phyloP scores from a whole-genome alignment of 345 rosid genomes.

The Odontarrhena argentea region DNA sequence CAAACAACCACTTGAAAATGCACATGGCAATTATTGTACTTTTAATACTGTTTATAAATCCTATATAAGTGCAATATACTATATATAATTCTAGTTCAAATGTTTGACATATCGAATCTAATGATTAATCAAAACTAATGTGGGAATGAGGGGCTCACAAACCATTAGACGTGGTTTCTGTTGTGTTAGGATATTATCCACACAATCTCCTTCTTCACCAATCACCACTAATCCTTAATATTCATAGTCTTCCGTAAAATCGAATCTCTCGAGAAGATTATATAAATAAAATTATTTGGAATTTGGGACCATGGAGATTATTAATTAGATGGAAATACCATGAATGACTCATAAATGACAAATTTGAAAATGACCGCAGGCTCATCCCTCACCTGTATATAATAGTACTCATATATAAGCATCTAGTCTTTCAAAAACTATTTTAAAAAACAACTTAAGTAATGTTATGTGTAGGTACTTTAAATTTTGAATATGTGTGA shows the following conservation, averaged over 20 bases:
- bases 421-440: not conserved
- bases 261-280: conserved; percentile 9
- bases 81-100: conserved; percentile 19
- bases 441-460: too few relatives aligned
- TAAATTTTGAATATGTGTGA: too few relatives aligned
- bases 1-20: conserved; percentile 33
- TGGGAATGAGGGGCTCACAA: conserved; percentile 34
- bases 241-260: not conserved
- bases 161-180: not conserved
- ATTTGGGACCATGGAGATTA: too few relatives aligned
- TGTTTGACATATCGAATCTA: conserved; percentile 26
- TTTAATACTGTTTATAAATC: not conserved
- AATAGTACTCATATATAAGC: not conserved
- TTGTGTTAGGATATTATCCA: conserved; percentile 22
- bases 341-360: conserved; percentile 27
- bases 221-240: conserved; percentile 13
- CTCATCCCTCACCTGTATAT: conserved; percentile 3
- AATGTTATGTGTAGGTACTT: too few relatives aligned
- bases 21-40: conserved; percentile 20
- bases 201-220: conserved; percentile 8
- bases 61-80: not conserved
- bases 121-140: conserved; percentile 22
- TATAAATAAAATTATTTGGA: not conserved
- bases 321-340: not conserved
- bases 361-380: conserved; percentile 23